These are phyloP conservation scores for Tubosaeta sp. DNA, from an alignment of 768 basidiomycete species.

Conservation along the genomic window DNA sequence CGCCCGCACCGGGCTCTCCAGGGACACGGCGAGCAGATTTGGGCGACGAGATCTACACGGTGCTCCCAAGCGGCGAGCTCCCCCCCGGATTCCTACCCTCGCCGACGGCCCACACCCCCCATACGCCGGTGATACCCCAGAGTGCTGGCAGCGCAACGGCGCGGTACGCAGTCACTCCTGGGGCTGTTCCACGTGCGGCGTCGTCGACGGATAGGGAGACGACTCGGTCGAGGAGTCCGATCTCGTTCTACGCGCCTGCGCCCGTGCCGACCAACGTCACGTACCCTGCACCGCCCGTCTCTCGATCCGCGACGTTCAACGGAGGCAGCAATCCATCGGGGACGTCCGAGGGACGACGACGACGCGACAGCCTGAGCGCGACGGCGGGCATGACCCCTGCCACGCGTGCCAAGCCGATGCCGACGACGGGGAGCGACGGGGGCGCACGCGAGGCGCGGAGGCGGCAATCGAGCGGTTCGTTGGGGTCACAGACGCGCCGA, in stretches of 20 bases:
- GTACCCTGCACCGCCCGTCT: conserved; percentile 28
- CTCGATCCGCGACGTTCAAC: conserved; percentile 19
- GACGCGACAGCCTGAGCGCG: conserved; percentile 19
- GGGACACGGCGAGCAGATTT: conserved; percentile 4
- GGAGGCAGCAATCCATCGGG: conserved; percentile 15
- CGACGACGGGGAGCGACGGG: conserved; percentile 7
- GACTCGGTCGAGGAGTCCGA: conserved; percentile 17
- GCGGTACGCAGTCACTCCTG: conserved; percentile 3
- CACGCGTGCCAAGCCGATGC: conserved; percentile 10
- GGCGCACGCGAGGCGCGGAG: conserved; percentile 7
- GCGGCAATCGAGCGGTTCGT: conserved; percentile 23
- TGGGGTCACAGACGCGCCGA: conserved; percentile 16
- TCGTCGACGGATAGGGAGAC: conserved; percentile 20
- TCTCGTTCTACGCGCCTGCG: conserved; percentile 24
- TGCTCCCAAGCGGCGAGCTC: conserved; percentile 7
- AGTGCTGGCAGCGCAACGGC: conserved; percentile 7
- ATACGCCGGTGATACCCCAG: conserved; percentile 25
- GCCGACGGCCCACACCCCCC: neutral
- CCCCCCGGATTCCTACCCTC: conserved; percentile 12
- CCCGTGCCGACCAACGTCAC: conserved; percentile 23
- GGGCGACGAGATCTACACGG: conserved; percentile 15
- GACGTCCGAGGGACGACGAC: conserved; percentile 24
- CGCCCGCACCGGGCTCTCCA: conserved; percentile 14
- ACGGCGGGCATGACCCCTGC: conserved; percentile 27
- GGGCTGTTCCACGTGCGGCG: conserved; percentile 1